phyloP scores from a whole-genome alignment of 2,329 filamentous ascomycete genomes.

The Tolypocladium cylindrosporum region DNA sequence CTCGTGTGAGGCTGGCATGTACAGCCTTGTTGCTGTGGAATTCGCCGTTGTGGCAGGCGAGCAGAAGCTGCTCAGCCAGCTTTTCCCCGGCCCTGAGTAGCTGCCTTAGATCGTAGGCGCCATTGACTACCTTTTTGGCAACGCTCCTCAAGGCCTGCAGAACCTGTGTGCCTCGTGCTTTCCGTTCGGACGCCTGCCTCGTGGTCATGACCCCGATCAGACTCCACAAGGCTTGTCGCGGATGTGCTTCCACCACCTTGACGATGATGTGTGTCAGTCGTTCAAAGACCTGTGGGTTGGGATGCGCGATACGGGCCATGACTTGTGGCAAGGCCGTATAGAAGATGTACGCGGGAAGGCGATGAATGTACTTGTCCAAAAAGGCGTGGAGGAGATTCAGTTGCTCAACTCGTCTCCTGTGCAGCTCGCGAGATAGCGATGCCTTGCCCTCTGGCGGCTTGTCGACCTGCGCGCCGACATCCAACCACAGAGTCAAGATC shows the following conservation, averaged over 20 bases:
- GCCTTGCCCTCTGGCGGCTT: conserved; percentile 47
- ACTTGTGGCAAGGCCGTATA: conserved; percentile 83
- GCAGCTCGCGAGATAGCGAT: conserved; percentile 41
- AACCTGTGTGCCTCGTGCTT: conserved; percentile 40
- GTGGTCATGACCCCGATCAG: conserved; percentile 81
- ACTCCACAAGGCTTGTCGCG: conserved; percentile 86
- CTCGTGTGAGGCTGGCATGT: conserved; percentile 62
- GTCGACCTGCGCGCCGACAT: conserved; percentile 70
- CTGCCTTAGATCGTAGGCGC: conserved; percentile 51
- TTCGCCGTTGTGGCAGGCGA: conserved; percentile 66
- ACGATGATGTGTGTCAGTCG: conserved; percentile 70
- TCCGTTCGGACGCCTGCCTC: conserved; percentile 57
- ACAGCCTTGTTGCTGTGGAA: conserved; percentile 60
- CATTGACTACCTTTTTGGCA: conserved; percentile 40
- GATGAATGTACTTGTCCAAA: conserved; percentile 66
- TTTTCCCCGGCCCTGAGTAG: conserved; percentile 73
- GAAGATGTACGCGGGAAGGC: conserved; percentile 66
- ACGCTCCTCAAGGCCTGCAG: conserved; percentile 37
- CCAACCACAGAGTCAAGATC: conserved; percentile 86
- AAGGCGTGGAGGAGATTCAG: conserved; percentile 63
- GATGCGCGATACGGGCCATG: conserved; percentile 89
- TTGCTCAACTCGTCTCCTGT: conserved; percentile 49
- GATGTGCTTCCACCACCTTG: conserved; percentile 79
- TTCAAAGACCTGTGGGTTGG: conserved; percentile 66
- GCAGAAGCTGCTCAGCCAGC: conserved; percentile 70